A percentile compares a stretch with the other conserved stretches of the same genome.
Conservation (phyloP, 768 basidiomycete genomes). For the Clitopilus passeckerianus region DNA sequence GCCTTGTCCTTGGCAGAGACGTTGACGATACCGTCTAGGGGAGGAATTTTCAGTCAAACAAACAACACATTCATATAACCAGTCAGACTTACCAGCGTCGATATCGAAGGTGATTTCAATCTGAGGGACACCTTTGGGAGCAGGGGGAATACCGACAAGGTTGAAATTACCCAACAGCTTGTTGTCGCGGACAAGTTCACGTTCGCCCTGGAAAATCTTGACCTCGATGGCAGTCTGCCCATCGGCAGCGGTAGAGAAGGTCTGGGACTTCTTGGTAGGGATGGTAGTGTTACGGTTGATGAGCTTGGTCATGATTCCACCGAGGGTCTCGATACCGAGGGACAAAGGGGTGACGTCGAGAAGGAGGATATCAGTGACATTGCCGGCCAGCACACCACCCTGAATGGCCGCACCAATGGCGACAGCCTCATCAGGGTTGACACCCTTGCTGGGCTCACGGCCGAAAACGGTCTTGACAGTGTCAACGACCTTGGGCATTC, state of each 20-base stretch:
- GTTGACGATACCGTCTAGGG: slow-evolving; percentile 88
- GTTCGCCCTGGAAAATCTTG: slow-evolving; percentile 99
- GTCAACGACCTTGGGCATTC: slow-evolving; percentile 94
- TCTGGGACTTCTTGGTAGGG: slow-evolving; percentile 99
- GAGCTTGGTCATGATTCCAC: slow-evolving; percentile 99
- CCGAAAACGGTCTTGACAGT: slow-evolving; percentile 94
- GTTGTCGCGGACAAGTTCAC: slow-evolving; percentile 97
- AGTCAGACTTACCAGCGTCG: slow-evolving; percentile 68
- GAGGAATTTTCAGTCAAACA: too few species aligned
- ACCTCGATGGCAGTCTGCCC: slow-evolving; percentile 99
- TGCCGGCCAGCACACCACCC: slow-evolving; percentile 95
- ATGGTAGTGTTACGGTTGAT: slow-evolving; percentile 99
- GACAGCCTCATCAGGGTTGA: slow-evolving; percentile 99
- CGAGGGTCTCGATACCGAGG: slow-evolving; percentile 95
- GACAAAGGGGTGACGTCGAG: slow-evolving; percentile 96
- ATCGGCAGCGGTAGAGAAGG: slow-evolving; percentile 98
- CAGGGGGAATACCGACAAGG: slow-evolving; percentile 93
- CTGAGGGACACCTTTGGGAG: slow-evolving; percentile 78
- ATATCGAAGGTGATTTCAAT: slow-evolving; percentile 95
- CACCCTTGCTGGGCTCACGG: slow-evolving; percentile 96
- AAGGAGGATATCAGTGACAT: slow-evolving; percentile 92
- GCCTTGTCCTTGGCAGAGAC: slow-evolving; percentile 96
- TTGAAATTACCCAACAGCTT: slow-evolving; percentile 99
- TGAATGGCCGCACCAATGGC: slow-evolving; percentile 98
- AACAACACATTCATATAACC: too few species aligned